A percentile compares a stretch with the other conserved stretches of the same genome.
phyloP scores from a whole-genome alignment of 306 rosid species.

The Abrus precatorius region DNA sequence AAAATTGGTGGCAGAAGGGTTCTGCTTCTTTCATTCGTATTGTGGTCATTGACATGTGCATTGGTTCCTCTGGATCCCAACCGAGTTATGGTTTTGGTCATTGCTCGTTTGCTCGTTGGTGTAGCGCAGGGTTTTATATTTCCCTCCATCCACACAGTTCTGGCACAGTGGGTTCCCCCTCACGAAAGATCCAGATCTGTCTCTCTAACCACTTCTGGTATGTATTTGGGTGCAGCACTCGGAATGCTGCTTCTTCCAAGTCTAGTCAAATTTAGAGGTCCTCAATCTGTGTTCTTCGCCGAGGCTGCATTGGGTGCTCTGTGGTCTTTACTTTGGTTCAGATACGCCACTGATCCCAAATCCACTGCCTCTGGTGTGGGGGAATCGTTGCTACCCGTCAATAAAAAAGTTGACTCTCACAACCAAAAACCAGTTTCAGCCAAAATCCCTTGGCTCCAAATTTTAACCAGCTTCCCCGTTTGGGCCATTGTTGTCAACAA shows the following conservation, averaged over 20 bases:
- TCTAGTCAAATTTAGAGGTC: conserved; percentile 83
- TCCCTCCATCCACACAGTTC: conserved; percentile 95
- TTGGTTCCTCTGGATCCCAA: conserved; percentile 83
- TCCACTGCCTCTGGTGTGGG: conserved; percentile 87
- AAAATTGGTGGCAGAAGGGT: conserved; percentile 86
- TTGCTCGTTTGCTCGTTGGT: conserved; percentile 93
- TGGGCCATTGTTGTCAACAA: conserved; percentile 98
- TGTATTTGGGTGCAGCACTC: conserved; percentile 91
- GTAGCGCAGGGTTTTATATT: conserved; percentile 95
- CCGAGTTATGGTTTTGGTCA: conserved; percentile 60
- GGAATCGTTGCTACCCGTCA: conserved; percentile 70
- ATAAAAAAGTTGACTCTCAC: conserved; percentile 62
- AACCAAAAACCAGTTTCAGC: conserved; percentile 39
- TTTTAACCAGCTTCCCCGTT: conserved; percentile 81
- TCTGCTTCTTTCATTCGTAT: conserved; percentile 79
- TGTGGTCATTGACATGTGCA: conserved; percentile 92
- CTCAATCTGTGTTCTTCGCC: conserved; percentile 83
- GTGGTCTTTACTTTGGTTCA: conserved; percentile 92
- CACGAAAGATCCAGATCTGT: conserved; percentile 97
- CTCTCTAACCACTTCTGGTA: conserved; percentile 93
- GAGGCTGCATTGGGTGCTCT: conserved; percentile 82
- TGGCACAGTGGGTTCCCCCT: conserved; percentile 99
- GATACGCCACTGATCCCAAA: conserved; percentile 83
- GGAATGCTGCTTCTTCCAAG: conserved; percentile 92
- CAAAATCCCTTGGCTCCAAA: conserved; percentile 83